Percentiles rank a stretch among this genome's conserved stretches.
Conservation (phyloP, 805 yeast genomes). For the Metschnikowia reukaufii region DNA sequence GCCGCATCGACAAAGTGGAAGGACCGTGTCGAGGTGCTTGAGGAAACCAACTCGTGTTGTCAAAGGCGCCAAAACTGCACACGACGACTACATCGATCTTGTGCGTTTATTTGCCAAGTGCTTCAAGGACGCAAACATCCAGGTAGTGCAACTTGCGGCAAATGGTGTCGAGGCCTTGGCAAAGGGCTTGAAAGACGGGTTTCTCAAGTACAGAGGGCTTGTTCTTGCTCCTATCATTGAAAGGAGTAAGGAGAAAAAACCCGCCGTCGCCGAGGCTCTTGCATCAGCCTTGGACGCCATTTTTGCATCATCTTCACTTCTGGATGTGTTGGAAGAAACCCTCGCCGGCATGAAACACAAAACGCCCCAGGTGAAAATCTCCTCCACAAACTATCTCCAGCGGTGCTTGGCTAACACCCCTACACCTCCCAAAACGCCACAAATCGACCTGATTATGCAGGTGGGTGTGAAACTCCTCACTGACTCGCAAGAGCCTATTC, state of each 20-base stretch:
- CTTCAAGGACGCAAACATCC: slow-evolving; percentile 85
- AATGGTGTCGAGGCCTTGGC: slow-evolving; percentile 61
- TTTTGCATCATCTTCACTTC: slow-evolving; percentile 49
- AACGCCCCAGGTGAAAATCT: slow-evolving; percentile 79
- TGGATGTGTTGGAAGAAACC: slow-evolving; percentile 60
- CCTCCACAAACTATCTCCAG: slow-evolving; percentile 62
- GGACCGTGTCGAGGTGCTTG: slow-evolving; percentile 83
- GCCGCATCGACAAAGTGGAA: slow-evolving; percentile 79
- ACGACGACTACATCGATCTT: slow-evolving; percentile 66
- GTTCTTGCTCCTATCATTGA: slow-evolving; percentile 69
- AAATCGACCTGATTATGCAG: slow-evolving; percentile 58
- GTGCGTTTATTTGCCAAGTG: slow-evolving; percentile 65
- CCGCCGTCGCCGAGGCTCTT: slow-evolving; percentile 71
- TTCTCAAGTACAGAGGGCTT: slow-evolving; percentile 51
- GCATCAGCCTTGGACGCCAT: slow-evolving; percentile 63
- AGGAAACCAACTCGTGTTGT: slow-evolving; percentile 51
- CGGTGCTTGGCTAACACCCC: slow-evolving; percentile 58
- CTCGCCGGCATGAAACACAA: slow-evolving; percentile 65
- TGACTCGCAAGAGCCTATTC: slow-evolving; percentile 82
- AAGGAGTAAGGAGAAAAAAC: slow-evolving; percentile 86
- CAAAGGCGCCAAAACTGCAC: slow-evolving; percentile 54
- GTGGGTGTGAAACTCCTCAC: slow-evolving; percentile 61
- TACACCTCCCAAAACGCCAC: slow-evolving; percentile 49
- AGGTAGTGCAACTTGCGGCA: slow-evolving; percentile 79
- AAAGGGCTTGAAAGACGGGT: slow-evolving; percentile 59